Evolutionary conservation across 305 asterid genomes (phyloP).

Genomic region (Fraxinus xanthoxyloides): DNA sequence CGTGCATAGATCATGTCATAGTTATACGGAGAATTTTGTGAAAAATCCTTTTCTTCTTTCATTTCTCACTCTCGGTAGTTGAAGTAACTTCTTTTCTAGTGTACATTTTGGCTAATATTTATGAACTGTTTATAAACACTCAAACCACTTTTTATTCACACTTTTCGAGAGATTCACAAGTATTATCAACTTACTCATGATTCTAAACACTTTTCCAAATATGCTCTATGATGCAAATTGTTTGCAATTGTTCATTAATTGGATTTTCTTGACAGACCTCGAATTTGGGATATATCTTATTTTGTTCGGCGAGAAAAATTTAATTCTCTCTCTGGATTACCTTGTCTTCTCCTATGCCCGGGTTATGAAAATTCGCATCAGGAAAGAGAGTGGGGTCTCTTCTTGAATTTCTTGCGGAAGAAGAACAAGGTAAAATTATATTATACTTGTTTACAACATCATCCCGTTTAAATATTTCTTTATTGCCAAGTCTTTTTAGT

Average conservation of each 20-base stretch:
- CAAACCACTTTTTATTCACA: neutral
- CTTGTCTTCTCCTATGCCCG: slow-evolving; percentile 36
- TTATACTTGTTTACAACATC: neutral
- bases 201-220: neutral
- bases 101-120: neutral
- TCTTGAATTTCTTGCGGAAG: slow-evolving; percentile 44
- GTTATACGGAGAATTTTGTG: neutral
- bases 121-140: neutral
- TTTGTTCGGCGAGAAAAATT: slow-evolving; percentile 25
- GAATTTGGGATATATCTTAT: slow-evolving; percentile 40
- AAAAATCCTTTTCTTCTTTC: neutral
- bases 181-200: neutral
- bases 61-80: neutral
- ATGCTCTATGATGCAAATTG: neutral
- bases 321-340: slow-evolving; percentile 34
- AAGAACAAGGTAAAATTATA: slow-evolving; percentile 39
- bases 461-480: neutral
- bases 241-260: slow-evolving; percentile 12
- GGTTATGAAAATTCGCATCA: slow-evolving; percentile 50
- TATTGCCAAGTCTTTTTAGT: slow-evolving; percentile 6
- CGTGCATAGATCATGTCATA: neutral
- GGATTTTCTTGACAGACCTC: slow-evolving; percentile 39
- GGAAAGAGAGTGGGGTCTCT: slow-evolving; percentile 53
- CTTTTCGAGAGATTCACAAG: neutral
- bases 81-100: neutral